Conservation (phyloP, 495 filamentous ascomycete genomes). For the Lineolata rhizophorae region DNA sequence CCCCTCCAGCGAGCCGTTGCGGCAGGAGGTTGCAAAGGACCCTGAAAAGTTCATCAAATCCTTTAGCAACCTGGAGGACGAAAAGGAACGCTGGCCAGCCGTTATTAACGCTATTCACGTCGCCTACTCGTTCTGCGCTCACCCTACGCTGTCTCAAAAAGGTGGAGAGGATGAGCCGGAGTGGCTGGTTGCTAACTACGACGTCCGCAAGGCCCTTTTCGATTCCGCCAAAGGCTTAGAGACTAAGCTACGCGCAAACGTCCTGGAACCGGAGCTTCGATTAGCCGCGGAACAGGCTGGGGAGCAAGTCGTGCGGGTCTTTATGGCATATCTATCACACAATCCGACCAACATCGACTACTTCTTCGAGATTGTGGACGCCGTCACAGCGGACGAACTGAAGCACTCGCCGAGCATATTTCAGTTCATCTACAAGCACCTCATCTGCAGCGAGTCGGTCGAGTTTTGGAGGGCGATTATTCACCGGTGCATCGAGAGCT, state of each 20-base stretch:
- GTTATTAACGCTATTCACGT: conserved; percentile 77
- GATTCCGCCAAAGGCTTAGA: conserved; percentile 51
- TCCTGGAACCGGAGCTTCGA: conserved; percentile 44
- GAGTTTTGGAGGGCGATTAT: conserved; percentile 76
- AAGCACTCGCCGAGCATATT: conserved; percentile 55
- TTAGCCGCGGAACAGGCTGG: conserved; percentile 76
- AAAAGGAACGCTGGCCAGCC: conserved; percentile 41
- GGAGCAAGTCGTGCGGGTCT: conserved; percentile 71
- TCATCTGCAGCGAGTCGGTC: conserved; percentile 67
- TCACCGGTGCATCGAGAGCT: conserved; percentile 71
- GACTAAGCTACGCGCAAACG: conserved; percentile 41
- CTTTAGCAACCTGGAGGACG: conserved; percentile 36
- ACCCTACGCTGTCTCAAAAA: too few relatives aligned
- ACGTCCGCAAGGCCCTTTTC: conserved; percentile 47
- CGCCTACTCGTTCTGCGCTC: conserved; percentile 49
- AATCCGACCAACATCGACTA: conserved; percentile 65
- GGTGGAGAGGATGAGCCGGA: too few relatives aligned
- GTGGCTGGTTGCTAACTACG: conserved; percentile 62
- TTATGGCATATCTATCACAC: conserved; percentile 53
- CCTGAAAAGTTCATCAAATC: conserved; percentile 41
- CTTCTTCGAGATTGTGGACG: conserved; percentile 72
- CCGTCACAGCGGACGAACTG: conserved; percentile 62
- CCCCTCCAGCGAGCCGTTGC: conserved; percentile 47
- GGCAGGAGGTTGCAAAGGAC: conserved; percentile 51
- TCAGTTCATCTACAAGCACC: conserved; percentile 60